Percentiles rank a stretch among this genome's conserved stretches.
Conservation (phyloP, 352 stramenopile genomes). For the Saprolegnia diclina region DNA sequence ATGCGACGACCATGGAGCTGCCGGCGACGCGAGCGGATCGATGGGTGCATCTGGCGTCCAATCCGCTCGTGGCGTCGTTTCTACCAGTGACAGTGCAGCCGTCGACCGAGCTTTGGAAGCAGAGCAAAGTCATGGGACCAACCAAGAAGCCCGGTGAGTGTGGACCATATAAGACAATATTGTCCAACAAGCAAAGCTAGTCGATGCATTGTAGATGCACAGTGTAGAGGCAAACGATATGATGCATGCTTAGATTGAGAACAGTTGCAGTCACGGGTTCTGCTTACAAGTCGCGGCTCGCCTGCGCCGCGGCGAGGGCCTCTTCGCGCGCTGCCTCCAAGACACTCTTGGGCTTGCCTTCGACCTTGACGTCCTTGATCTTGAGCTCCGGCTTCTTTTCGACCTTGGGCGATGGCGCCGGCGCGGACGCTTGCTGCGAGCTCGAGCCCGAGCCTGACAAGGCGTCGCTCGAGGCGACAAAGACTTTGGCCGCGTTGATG, state of each 20-base stretch:
- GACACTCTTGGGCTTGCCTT: conserved; percentile 17
- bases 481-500: conserved; percentile 9
- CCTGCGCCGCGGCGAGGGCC: conserved; percentile 4
- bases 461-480: conserved; percentile 3
- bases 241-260: too few species aligned
- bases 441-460: not conserved
- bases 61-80: not conserved
- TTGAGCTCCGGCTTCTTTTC: conserved; percentile 19
- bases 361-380: conserved; percentile 20
- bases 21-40: not conserved
- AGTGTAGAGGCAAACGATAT: too few species aligned
- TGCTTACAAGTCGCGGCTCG: conserved; percentile 23
- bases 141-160: not conserved
- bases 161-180: not conserved
- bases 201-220: too few species aligned
- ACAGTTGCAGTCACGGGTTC: too few species aligned
- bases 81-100: not conserved
- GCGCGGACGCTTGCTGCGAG: not conserved
- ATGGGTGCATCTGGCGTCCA: conserved; percentile 8
- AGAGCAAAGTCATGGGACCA: conserved; percentile 1
- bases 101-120: not conserved
- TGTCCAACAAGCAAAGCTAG: too few species aligned
- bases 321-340: conserved; percentile 24
- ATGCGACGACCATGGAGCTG: not conserved
- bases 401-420: not conserved